Conservation (phyloP, 148 eudicot genomes). For the Dianthus caryophyllus region DNA sequence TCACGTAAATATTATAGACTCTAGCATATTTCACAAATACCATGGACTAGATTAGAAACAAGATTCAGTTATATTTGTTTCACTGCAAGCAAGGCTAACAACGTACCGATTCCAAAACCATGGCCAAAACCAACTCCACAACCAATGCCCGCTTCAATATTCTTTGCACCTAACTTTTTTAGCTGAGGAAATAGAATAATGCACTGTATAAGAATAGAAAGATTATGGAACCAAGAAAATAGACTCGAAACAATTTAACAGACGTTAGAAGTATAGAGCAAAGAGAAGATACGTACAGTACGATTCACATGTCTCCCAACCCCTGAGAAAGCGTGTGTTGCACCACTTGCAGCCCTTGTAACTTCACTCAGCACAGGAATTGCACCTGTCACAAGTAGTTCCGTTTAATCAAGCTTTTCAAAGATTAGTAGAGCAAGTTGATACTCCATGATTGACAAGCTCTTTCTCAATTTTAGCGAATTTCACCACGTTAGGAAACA, state of each 20-base stretch:
- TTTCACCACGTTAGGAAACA: not conserved
- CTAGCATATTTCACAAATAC: not conserved
- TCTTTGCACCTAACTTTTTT: slow-evolving; percentile 78
- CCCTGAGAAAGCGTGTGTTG: slow-evolving; percentile 86
- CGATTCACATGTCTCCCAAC: slow-evolving; percentile 63
- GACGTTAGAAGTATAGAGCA: slow-evolving; percentile 5
- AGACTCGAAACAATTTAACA: not conserved
- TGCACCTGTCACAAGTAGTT: slow-evolving; percentile 50
- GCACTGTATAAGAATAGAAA: not conserved
- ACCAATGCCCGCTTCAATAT: slow-evolving; percentile 81
- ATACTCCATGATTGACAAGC: not conserved
- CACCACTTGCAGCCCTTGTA: slow-evolving; percentile 93
- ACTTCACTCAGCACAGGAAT: slow-evolving; percentile 78
- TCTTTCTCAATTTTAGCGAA: not conserved
- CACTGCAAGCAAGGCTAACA: not conserved
- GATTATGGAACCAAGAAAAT: not conserved
- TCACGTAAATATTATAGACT: not conserved
- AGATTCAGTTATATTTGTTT: not conserved
- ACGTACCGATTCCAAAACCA: slow-evolving; percentile 95
- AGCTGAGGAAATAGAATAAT: slow-evolving; percentile 36
- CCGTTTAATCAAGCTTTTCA: not conserved
- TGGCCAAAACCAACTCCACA: slow-evolving; percentile 99
- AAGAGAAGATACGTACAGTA: slow-evolving; percentile 50
- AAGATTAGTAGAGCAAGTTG: slow-evolving; percentile 1
- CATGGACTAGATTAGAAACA: slow-evolving; percentile 10